phyloP scores from a whole-genome alignment of 148 eudicot genomes.

The Selenicereus undatus region DNA sequence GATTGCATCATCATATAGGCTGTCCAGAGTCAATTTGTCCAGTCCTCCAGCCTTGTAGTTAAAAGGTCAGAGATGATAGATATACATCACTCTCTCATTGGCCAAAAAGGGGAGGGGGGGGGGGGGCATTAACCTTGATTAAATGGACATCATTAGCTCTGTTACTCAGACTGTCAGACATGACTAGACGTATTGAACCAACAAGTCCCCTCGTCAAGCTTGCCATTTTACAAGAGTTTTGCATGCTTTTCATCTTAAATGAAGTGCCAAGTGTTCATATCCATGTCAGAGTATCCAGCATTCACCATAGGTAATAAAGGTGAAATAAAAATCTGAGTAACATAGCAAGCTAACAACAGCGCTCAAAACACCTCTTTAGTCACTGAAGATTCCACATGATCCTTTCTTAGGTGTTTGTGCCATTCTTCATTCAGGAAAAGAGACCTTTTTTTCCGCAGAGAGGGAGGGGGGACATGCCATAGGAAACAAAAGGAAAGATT shows the following conservation, averaged over 20 bases:
- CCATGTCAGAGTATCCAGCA: background rate
- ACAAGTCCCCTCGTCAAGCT: too few relatives aligned
- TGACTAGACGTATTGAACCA: too few relatives aligned
- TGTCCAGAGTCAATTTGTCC: conserved; percentile 80
- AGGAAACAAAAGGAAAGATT: background rate
- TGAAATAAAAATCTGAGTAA: too few relatives aligned
- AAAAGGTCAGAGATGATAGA: background rate
- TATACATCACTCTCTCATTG: background rate
- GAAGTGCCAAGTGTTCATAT: background rate
- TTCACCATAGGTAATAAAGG: too few relatives aligned
- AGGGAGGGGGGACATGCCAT: background rate
- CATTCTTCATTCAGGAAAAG: background rate
- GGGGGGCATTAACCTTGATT: background rate
- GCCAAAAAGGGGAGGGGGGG: background rate
- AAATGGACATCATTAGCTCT: too few relatives aligned
- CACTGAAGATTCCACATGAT: background rate
- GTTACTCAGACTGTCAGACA: too few relatives aligned
- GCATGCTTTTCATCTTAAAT: background rate
- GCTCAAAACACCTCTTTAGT: too few relatives aligned
- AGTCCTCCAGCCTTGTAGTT: conserved; percentile 75
- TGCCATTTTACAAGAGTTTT: background rate
- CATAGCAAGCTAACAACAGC: too few relatives aligned
- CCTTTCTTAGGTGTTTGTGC: background rate
- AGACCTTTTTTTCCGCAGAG: background rate
- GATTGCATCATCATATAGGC: conserved; percentile 91